Evolutionary conservation across 73 alveolate species (phyloP), one percentile per base, ranked within the genome.

Genomic region (Paramecium pentaurelia): DNA sequence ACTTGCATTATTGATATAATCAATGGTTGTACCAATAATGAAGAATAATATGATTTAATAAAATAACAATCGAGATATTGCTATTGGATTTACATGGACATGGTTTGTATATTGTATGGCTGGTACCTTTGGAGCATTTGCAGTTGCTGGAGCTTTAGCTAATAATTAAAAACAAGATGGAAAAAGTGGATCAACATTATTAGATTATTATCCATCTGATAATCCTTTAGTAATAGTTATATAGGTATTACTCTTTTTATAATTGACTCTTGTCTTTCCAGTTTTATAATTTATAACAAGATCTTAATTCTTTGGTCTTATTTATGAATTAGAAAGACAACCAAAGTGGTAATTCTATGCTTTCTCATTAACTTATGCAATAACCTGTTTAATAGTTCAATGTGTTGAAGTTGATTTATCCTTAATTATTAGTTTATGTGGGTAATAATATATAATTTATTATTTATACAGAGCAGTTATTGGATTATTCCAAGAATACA

Each of bases 41-140:
- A 80, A 80, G 47, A 80, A 80, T 49, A 80, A 80, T 36, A 25
- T 20, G n/a, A 44, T 45, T 22, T 27, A 44, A 80, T 40, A 60
- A 32, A 80, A 80, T 45, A 80, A 80, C 12, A 27, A 25, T 45
- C n/a, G 71, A 2, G 71, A 77, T 77, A 36, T 77, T 77, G 71
- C 71, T 20, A 18, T 77, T 14, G 71, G 44, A 18, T 80, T 25
- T 44, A 12, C 0, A 80, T 77, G 28, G 75, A 80, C 42, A 27
- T 80, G 77, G 77, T 80, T 40, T 20, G 75, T 44, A n/a, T 80
- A 80, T 80, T 42, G 27, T 49, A 45, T 80, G 58, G 45, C 77
- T 42, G 75, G 77, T 8, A 42, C 49, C 10, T 80, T 80, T 80
- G 58, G 77, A 9, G 91, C 91, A 0, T 45, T 80, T 22, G 77